Base-by-base conservation (phyloP, 352 stramenopile genomes). In the Phytophthora constricta region DNA sequence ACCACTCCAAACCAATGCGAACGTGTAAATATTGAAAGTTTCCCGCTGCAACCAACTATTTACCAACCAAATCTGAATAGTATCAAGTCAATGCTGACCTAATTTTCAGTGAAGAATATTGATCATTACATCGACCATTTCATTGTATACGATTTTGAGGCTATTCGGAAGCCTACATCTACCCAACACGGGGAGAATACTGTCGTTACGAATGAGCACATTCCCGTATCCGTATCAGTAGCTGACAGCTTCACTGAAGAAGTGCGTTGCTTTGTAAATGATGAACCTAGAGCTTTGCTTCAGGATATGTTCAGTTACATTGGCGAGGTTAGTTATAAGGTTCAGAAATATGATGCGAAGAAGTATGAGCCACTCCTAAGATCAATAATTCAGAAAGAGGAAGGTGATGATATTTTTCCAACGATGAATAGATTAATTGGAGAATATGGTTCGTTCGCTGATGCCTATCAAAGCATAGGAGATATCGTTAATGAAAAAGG, bases 1-100 rank as follows among this genome's bases (percentile, higher is more conserved):
- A 55, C 50, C 58, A 73, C 48, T 62, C 62, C 26, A 70, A 67
- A 64, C 31, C 64, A 73, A 60, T 72, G 58, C 53, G 37, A 70
- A 5, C 16, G 60, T 57, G 25, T 66, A 25, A 49, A 76, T 28
- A 60, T 62, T 20, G 51, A 67, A 48, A 53, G 63, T 28, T 68
- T 69, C n/a, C 49, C 58, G 16, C 22, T 59, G 9, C 14, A 37
- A 17, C 51, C 51, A 48, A 58, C 51, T 20, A 49, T 47, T 23
- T 59, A 59, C 11, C 33, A 42, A 1, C 39, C 34, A 10, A 3
- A 14, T 50, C 5, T 31, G 22, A 59, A 59, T 28, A 23, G 13
- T 55, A 68, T 59, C 14, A 49, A 51, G 9, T 25, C 19, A 1
- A 2, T 60, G 5, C 17, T 60, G 9, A 34, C 47, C n/a, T 52